Evolutionary conservation across 306 rosid genomes (phyloP).

Genomic region (Cercis canadensis): DNA sequence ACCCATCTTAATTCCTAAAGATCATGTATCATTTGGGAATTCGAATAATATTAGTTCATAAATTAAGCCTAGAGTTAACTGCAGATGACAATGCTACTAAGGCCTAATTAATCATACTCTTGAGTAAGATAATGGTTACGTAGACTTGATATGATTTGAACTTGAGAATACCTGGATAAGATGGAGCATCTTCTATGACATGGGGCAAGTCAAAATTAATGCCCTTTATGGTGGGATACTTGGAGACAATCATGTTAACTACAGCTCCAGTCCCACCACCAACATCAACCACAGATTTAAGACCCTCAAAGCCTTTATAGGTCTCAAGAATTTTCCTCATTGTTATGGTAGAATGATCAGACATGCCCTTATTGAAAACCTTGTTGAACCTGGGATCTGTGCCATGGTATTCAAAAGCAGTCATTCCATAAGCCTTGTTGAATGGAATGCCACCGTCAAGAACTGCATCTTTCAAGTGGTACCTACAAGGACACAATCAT

Average conservation of each 20-base stretch:
- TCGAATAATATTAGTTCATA: too few relatives aligned
- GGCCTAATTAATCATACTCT: too few relatives aligned
- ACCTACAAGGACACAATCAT: constrained; percentile 50
- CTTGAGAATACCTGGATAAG: constrained; percentile 57
- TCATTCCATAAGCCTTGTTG: constrained; percentile 92
- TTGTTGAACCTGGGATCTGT: constrained; percentile 88
- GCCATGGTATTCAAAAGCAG: constrained; percentile 85
- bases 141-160: neutral
- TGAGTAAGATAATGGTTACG: too few relatives aligned
- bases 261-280: constrained; percentile 94
- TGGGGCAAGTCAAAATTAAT: constrained; percentile 92
- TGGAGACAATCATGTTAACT: constrained; percentile 71
- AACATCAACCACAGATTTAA: constrained; percentile 76
- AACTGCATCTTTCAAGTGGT: constrained; percentile 82
- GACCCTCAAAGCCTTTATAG: constrained; percentile 84
- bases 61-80: too few relatives aligned
- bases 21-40: too few relatives aligned
- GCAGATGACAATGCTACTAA: too few relatives aligned
- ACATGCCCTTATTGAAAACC: constrained; percentile 90
- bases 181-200: constrained; percentile 82
- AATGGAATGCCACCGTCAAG: constrained; percentile 95
- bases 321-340: constrained; percentile 80
- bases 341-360: constrained; percentile 81
- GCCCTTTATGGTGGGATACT: constrained; percentile 79
- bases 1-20: too few relatives aligned